Base-by-base conservation (phyloP, 1,139 yeast genomes). In the Suhomyces kunorum region DNA sequence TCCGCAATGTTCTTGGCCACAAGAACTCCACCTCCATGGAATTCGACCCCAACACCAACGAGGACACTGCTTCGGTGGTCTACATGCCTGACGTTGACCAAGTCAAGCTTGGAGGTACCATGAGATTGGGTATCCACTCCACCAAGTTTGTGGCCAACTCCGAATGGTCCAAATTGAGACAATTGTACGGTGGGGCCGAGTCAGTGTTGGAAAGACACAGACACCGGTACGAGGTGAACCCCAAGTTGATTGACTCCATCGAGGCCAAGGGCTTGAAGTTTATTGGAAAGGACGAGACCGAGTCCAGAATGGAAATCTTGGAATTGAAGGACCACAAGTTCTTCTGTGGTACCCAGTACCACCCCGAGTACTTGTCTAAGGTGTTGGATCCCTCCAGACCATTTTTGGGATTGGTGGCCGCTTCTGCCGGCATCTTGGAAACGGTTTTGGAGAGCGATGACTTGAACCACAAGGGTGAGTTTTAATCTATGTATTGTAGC, bases 21-120 rank as follows among this genome's bases (percentile, higher is more conserved):
- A 61, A 73, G 46, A 75, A 74, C 42, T 85, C 95, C 38, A 84
- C 87, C 40, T 88, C 97, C 20, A 81, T 84, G 68, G 99, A 94
- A 68, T 87, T 90, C 56, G 81, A 80, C 54, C 81, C 85, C 32
- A 66, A 74, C 23, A 64, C 79, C 39, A 66, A 73, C 25, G 88
- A 86, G 51, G 81, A 73, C 7, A 74, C 76, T 32, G 88, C 94
- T 30, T 81, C 90, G 36, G 95, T 94, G 47, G 89, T 94, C 38
- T 92, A 87, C 73, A 94, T 94, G 98, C 98, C 99, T 35, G 98
- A 94, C 66, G 90, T 92, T 47, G 95, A 89, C 67, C 94, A 89
- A 72, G 82, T 87, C 51, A 89, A 88, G 62, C 79, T 94, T 71
- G 99, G 99, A 49, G 99, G 99, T 55, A 92, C 98, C 42, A 94